Evolutionary conservation across 345 rosid genomes (phyloP), one percentile per base, ranked within the genome.

Genomic region (Brassica rapa): DNA sequence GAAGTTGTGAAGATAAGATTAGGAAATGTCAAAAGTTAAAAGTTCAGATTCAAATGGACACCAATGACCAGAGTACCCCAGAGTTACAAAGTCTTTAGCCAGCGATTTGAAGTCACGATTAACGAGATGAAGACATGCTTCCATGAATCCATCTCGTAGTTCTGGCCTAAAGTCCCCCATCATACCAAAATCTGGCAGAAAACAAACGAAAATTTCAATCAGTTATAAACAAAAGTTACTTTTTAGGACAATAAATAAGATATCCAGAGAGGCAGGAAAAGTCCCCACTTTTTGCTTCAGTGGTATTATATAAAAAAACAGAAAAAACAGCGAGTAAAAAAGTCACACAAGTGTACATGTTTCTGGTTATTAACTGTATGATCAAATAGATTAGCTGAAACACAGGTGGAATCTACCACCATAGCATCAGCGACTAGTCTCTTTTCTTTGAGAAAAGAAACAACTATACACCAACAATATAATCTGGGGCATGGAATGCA

Each of bases 111-210:
- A 94, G 83, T 94, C 96, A 70, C 96, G 96, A 78, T 94, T 94
- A 62, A 94, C 98, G 46, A 94, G 98, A 85, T 94, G 96, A 70
- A 94, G 93, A 84, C 98, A 94, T 71, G 98, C 98, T 88, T 92
- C 91, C 74, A 92, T 90, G 82, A 94, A 94, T 71, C 94, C 96
- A 73, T 88, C 91, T 21, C 96, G 97, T 78, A 92, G 73, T 78
- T 92, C 97, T 86, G 93, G 90, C 80, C 88, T 88, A 83, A 94
- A 94, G 78, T 94, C 96, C 78, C 98, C 96, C 97, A 94, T 90
- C 98, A 94, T 94, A 57, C 98, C 98, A 81, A 94, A 94, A 92
- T 94, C 97, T 94, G 91, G 66, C 12, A 75, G 72, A 71, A 78
- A 75, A 55, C 7, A 65, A 77, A 62, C 35, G 41, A 76, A 69